Base-by-base conservation (phyloP, 257 asterid genomes). In the Verbascum thapsus region DNA sequence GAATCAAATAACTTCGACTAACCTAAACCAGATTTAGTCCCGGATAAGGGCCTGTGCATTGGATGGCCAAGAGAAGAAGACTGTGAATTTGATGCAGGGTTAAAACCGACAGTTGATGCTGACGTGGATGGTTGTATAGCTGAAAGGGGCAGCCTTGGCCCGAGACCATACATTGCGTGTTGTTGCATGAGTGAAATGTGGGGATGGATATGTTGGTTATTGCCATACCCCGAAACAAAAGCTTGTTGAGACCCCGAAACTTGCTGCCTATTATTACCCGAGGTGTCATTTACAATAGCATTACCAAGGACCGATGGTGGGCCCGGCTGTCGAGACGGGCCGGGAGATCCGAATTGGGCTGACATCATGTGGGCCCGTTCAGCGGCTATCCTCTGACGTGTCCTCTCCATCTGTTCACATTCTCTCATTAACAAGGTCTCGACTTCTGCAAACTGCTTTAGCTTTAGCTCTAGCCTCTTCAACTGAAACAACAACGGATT, bases 401-500 rank as follows among this genome's bases (percentile, higher is more conserved):
- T 50, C 69, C 96, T 83, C 51, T 94, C 99, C 81, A 89, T 75
- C 69, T 88, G 96, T 72, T 94, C 99, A 54, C 99, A 90, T 82
- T 94, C 99, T 72, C 88, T 88, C 99, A 90, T 87, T 40, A 94
- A 67, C 57, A 83, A 74, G 49, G 99, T 94, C 80, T 94, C 99
- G 34, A 90, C 85, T 80, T 94, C 99, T 1, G 99, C 96, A 69
- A 94, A 87, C 87, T 94, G 99, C 95, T 94, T 94, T 74, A 94
- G 77, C 86, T 90, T 94, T 72, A 87, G 85, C 88, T 94, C 99
- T 65, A 94, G 74, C 75, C 99, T 85, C 86, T 87, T 94, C 74
- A 94, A 72, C 99, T 94, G 91, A 48, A 58, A 58, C 23, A 43
- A 52, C 7, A 52, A 45, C 6, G 10, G 6, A 60, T 26, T 19